These are phyloP conservation scores for Starmera amethionina DNA, from an alignment of 805 yeast genomes.

Conservation along the genomic window DNA sequence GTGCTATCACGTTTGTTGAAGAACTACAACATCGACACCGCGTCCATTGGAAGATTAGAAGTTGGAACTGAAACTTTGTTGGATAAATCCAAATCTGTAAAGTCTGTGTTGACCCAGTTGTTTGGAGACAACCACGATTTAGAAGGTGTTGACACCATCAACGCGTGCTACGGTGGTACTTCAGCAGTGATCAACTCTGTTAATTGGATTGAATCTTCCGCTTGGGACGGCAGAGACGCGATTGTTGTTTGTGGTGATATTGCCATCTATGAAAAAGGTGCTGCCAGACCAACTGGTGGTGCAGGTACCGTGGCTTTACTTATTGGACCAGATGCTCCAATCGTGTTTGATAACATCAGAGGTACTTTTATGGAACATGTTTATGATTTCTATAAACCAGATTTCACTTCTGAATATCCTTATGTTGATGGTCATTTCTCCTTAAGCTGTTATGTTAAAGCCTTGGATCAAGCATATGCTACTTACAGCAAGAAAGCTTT, in stretches of 20 bases:
- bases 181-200: conserved; percentile 86
- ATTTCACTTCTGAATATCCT: conserved; percentile 93
- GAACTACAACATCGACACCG: conserved; percentile 75
- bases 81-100: conserved; percentile 95
- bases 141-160: conserved; percentile 92
- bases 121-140: conserved; percentile 82
- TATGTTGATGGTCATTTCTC: conserved; percentile 97
- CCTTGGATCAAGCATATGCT: conserved; percentile 80
- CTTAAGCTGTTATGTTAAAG: conserved; percentile 85
- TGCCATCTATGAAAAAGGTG: conserved; percentile 93
- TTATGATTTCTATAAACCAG: conserved; percentile 97
- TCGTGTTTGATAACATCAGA: conserved; percentile 80
- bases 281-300: conserved; percentile 99
- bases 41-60: conserved; percentile 84
- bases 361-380: conserved; percentile 96
- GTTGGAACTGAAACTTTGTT: conserved; percentile 97
- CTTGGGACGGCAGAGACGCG: conserved; percentile 99
- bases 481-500: conserved; percentile 71
- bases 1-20: conserved; percentile 66
- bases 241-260: conserved; percentile 96
- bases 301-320: conserved; percentile 93
- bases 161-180: conserved; percentile 99
- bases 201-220: conserved; percentile 91
- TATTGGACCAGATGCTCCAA: conserved; percentile 97
- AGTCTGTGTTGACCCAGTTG: conserved; percentile 90